Evolutionary conservation across 2,329 filamentous ascomycete genomes (phyloP), one percentile per base, ranked within the genome.

Genomic region (Aureobasidium pullulans): DNA sequence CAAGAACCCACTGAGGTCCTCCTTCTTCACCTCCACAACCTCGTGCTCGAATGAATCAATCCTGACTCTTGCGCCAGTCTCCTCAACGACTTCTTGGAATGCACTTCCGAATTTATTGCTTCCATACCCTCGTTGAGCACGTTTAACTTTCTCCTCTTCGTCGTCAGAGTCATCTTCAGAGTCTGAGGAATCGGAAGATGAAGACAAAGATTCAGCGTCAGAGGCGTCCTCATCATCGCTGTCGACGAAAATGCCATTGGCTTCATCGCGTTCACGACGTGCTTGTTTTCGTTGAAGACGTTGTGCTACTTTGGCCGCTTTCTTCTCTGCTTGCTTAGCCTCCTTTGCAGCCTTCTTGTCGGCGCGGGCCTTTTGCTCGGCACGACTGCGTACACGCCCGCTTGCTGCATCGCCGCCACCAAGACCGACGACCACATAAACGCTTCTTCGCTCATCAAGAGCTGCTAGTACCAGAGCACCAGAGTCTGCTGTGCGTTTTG

Each of bases 31-130:
- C 72, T 99, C 94, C 48, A 97, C 92, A 7, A 97, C 94, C 68
- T 90, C 96, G 72, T 96, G 90, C 74, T 99, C 94, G 69, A 99
- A 99, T 72, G 89, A 95, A 74, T 99, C 94, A 70, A 96, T 95
- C 62, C 91, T 80, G 19, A 97, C 91, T 15, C 92, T 78, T 0
- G 93, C 90, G 61, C 87, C 94, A 15, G 93, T 97, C 77, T 96
- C 90, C 54, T 87, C 84, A 2, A 96, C 89, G 0, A 97, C 94
- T 69, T 96, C 91, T 71, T 96, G 91, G 72, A 99, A 99, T 3
- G 94, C 93, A 67, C 87, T 91, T 7, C 94, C 94, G 69, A 99
- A 99, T 52, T 88, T 84, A 74, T 97, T 99, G 56, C 89, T 76
- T 1, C 92, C 88, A 57, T 89, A 88, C 0, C 87, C 86, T 62